Evolutionary conservation across 805 yeast genomes (phyloP), one percentile per base, ranked within the genome.

Genomic region (Candida khao-thaluensis): DNA sequence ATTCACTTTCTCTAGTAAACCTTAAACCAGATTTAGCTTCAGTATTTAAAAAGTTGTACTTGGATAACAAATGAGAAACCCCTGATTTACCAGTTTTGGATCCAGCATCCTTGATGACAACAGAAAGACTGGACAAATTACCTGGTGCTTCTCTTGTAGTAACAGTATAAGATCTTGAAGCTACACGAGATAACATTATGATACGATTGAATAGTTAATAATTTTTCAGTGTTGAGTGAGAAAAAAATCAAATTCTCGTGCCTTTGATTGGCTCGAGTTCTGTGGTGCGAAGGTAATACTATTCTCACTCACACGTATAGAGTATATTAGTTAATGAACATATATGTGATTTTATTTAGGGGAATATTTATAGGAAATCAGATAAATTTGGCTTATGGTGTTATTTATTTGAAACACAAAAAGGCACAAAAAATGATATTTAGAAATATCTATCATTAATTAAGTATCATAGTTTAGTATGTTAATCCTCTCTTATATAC

Each of bases 1-100:
- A 78, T 72, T 91, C 99, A 37, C 90, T 71, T 71, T 93, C 99
- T 69, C 99, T 85, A 59, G 89, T 85, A 57, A 90, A 74, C 72
- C 98, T 85, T 61, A 93, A 76, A 17, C 93, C 96, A 14, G 96
- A 84, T 65, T 88, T 87, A 53, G 79, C 64, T 46, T 74, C 73
- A 41, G 96, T 88, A 75, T 85, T 82, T 60, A 84, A 79, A 74
- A 84, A 93, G 55, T 82, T 83, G 65, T 80, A 89, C 65, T 88
- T 79, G 57, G 91, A 78, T 57, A 90, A 75, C 49, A 89, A 69
- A 66, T 91, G 97, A 31, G 97, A 74, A 51, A 84, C 68, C 69
- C 98, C 99, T 41, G 90, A 82, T 50, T 74, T 66, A 36, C 76
- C 72, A 35, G 74, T 52, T 63, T 93, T 84, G 42, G 96, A 79